A percentile compares a stretch with the other conserved stretches of the same genome.
Evolutionary conservation across 2,329 filamentous ascomycete genomes (phyloP).

Genomic region (Nemania sp.): DNA sequence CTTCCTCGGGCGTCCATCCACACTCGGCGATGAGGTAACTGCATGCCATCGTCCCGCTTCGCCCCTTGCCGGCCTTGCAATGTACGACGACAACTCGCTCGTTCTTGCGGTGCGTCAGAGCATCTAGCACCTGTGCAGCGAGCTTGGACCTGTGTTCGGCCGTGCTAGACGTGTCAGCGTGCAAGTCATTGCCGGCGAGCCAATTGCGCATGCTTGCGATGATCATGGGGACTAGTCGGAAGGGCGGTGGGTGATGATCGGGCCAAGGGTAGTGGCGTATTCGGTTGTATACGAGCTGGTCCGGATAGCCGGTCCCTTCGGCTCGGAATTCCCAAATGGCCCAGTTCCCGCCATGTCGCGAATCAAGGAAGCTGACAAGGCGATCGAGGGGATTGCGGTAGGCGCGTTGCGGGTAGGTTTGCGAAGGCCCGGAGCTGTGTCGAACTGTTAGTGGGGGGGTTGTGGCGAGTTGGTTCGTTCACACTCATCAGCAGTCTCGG

Average conservation of each 20-base stretch:
- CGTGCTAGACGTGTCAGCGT: slow-evolving; percentile 46
- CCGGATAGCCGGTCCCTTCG: slow-evolving; percentile 95
- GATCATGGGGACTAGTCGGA: slow-evolving; percentile 86
- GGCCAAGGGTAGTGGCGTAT: slow-evolving; percentile 96
- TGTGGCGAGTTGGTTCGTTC: neutral
- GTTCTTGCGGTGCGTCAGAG: slow-evolving; percentile 53
- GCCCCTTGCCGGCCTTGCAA: slow-evolving; percentile 96
- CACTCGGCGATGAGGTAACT: slow-evolving; percentile 92
- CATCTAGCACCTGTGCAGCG: slow-evolving; percentile 45
- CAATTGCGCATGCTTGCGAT: slow-evolving; percentile 94
- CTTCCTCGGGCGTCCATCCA: slow-evolving; percentile 66
- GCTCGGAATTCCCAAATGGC: slow-evolving; percentile 98
- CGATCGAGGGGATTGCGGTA: slow-evolving; percentile 94
- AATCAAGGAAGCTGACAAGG: slow-evolving; percentile 88
- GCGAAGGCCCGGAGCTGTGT: slow-evolving; percentile 85
- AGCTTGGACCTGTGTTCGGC: slow-evolving; percentile 42
- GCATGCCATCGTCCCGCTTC: slow-evolving; percentile 88
- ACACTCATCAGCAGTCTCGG: neutral
- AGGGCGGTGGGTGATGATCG: slow-evolving; percentile 96
- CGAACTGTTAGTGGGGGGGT: slow-evolving; percentile 3
- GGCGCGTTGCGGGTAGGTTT: slow-evolving; percentile 88
- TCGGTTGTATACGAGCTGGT: slow-evolving; percentile 85
- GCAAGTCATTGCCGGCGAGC: slow-evolving; percentile 68
- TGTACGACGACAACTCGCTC: slow-evolving; percentile 87
- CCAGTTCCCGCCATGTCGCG: slow-evolving; percentile 86